Conservation (phyloP, 2,329 filamentous ascomycete species). For the Plectosphaerella plurivora region DNA sequence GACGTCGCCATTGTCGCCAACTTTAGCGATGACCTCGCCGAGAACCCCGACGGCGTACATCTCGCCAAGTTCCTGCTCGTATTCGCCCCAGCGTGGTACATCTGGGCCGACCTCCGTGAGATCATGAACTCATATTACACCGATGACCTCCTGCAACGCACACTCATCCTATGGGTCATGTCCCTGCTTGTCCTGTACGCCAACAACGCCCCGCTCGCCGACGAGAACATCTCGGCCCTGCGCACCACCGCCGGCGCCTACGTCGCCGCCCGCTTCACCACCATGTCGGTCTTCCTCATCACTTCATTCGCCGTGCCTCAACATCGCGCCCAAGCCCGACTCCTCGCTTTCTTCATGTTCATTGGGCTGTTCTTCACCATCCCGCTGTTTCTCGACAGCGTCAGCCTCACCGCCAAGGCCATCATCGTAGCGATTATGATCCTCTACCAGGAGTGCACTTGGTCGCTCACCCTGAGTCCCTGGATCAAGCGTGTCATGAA, state of each 20-base stretch:
- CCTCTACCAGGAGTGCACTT: slow-evolving; percentile 34
- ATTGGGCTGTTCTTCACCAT: slow-evolving; percentile 34
- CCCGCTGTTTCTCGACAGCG: slow-evolving; percentile 35
- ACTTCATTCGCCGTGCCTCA: slow-evolving; percentile 42
- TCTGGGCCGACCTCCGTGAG: slow-evolving; percentile 45
- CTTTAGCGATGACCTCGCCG: slow-evolving; percentile 42
- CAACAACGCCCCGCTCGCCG: slow-evolving; percentile 40
- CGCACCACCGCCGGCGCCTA: slow-evolving; percentile 41
- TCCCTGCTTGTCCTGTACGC: slow-evolving; percentile 40
- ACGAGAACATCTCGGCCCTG: slow-evolving; percentile 37
- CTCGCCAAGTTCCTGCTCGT: slow-evolving; percentile 44
- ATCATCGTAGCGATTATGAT: slow-evolving; percentile 36
- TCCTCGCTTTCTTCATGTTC: slow-evolving; percentile 36
- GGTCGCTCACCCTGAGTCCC: slow-evolving; percentile 39
- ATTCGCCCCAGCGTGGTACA: slow-evolving; percentile 43
- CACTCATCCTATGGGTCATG: slow-evolving; percentile 47
- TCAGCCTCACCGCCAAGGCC: slow-evolving; percentile 35
- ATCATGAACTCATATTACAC: slow-evolving; percentile 50
- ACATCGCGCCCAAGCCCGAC: slow-evolving; percentile 38
- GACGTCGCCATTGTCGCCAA: slow-evolving; percentile 45
- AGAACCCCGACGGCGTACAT: slow-evolving; percentile 35
- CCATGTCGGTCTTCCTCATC: slow-evolving; percentile 32
- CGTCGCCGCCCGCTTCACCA: slow-evolving; percentile 36
- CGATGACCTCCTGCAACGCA: slow-evolving; percentile 41
- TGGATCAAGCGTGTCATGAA: slow-evolving; percentile 35